Base-by-base conservation (phyloP, 2,329 filamentous ascomycete genomes). In the Fusarium nisikadoi region DNA sequence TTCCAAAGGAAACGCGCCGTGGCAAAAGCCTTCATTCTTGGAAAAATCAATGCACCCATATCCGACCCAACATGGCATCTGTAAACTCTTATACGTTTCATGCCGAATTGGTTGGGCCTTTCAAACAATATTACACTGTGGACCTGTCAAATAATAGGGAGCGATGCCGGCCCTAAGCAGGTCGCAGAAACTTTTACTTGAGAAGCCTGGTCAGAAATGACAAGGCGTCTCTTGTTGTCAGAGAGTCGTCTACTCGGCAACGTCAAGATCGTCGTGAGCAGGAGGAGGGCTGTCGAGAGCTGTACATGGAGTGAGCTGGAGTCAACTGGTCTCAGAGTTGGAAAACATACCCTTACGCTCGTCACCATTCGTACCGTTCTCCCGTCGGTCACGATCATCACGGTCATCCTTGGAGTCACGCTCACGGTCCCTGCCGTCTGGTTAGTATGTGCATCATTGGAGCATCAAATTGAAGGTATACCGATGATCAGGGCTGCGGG, bases 201-300 rank as follows among this genome's bases (percentile, higher is more conserved):
- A 64, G 63, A 68, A 69, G 57, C 50, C 50, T 54, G 57, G 63
- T 62, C 55, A 59, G 52, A 60, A 53, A 71, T 35, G 58, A 59
- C 53, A 62, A 66, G 49, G 54, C 55, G 33, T 49, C 50, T 56
- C 54, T 41, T 62, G 43, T 36, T 62, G 39, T 19, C 23, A 53
- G 31, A 23, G 43, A 62, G 50, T 54, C 55, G 63, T 68, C 78
- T 86, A 91, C 85, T 98, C 96, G 79, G 95, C 95, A 80, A 96
- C 95, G 82, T 99, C 96, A 80, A 98, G 89, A 80, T 99, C 96
- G 82, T 99, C 96, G 79, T 97, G 94, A 77, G 91, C 92, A 72
- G 93, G 91, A 71, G 93, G 90, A 75, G 94, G 92, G 77, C 93
- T 94, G 75, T 97, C 94, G 78, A 92, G 85, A 80, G 89, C 86